Conservation (phyloP, 495 filamentous ascomycete genomes). For the Annulohypoxylon maeteangense region DNA sequence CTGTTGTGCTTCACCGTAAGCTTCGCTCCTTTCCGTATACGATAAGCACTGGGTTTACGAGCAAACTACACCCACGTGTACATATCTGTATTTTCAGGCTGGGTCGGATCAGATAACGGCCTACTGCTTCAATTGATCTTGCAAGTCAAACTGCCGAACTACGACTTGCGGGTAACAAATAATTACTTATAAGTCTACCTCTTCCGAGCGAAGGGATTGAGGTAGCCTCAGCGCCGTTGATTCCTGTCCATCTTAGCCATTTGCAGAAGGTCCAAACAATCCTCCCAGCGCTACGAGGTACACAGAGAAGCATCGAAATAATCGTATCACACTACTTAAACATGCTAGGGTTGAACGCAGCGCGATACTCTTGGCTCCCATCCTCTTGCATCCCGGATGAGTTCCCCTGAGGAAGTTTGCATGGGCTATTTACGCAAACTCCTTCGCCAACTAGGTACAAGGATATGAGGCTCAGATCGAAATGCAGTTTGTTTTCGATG, state of each 20-base stretch:
- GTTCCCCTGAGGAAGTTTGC: slow-evolving; percentile 18
- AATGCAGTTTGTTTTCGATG: slow-evolving; percentile 12
- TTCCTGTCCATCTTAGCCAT: not conserved
- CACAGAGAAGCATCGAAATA: not conserved
- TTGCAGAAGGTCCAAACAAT: slow-evolving; percentile 1
- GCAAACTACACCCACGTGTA: slow-evolving; percentile 18
- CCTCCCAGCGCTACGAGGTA: not conserved
- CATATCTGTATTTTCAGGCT: slow-evolving; percentile 2
- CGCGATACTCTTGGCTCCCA: slow-evolving; percentile 3
- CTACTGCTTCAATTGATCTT: slow-evolving; percentile 36
- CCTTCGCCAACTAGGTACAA: slow-evolving; percentile 12
- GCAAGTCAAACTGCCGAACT: slow-evolving; percentile 33
- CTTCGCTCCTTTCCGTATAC: not conserved
- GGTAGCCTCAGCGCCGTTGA: slow-evolving; percentile 7
- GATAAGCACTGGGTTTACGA: slow-evolving; percentile 1
- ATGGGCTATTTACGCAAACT: slow-evolving; percentile 17
- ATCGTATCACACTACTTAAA: not conserved
- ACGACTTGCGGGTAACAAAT: slow-evolving; percentile 6
- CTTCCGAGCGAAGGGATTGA: slow-evolving; percentile 5
- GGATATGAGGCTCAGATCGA: slow-evolving; percentile 9
- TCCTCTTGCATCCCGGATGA: slow-evolving; percentile 16
- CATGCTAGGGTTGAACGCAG: not conserved
- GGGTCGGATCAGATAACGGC: slow-evolving; percentile 32
- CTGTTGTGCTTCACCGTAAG: not conserved
- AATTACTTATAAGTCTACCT: slow-evolving; percentile 5